Conservation (phyloP, 805 yeast species). For the Spathaspora arborariae region DNA sequence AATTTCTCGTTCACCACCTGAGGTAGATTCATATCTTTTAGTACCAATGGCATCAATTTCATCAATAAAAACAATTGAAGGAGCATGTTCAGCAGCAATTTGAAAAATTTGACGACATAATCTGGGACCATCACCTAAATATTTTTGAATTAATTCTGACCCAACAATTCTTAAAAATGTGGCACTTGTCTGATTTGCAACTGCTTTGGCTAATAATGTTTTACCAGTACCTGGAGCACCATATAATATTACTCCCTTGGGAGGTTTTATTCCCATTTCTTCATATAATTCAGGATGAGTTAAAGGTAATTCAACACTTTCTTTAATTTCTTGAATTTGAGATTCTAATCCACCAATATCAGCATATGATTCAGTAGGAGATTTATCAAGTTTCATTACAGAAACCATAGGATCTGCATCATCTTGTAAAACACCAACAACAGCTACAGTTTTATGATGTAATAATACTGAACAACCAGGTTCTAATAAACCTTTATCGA, state of each 20-base stretch:
- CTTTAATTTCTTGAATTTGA: conserved; percentile 97
- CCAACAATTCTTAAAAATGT: conserved; percentile 96
- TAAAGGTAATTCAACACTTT: conserved; percentile 91
- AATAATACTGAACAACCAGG: conserved; percentile 95
- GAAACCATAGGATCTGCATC: conserved; percentile 98
- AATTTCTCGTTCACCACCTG: conserved; percentile 96
- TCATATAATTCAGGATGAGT: conserved; percentile 96
- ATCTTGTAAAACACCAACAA: conserved; percentile 97
- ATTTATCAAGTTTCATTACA: conserved; percentile 96
- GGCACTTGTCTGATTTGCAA: conserved; percentile 96
- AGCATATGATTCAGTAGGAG: conserved; percentile 94
- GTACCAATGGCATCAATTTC: conserved; percentile 99
- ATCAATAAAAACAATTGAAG: conserved; percentile 96
- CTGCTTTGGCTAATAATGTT: conserved; percentile 93
- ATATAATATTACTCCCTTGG: conserved; percentile 93
- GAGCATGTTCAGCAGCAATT: conserved; percentile 95
- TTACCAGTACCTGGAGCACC: conserved; percentile 99
- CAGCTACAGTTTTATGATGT: conserved; percentile 92
- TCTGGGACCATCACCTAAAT: conserved; percentile 97
- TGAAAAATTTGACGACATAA: conserved; percentile 91
- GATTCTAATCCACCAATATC: conserved; percentile 96
- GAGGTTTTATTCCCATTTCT: conserved; percentile 98
- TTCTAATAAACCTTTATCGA: conserved; percentile 91
- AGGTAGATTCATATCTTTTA: conserved; percentile 94
- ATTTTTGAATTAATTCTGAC: conserved; percentile 93